A percentile compares a stretch with the other conserved stretches of the same genome.
phyloP scores from a whole-genome alignment of 108 stramenopile species.

The Skeletonema tropicum region DNA sequence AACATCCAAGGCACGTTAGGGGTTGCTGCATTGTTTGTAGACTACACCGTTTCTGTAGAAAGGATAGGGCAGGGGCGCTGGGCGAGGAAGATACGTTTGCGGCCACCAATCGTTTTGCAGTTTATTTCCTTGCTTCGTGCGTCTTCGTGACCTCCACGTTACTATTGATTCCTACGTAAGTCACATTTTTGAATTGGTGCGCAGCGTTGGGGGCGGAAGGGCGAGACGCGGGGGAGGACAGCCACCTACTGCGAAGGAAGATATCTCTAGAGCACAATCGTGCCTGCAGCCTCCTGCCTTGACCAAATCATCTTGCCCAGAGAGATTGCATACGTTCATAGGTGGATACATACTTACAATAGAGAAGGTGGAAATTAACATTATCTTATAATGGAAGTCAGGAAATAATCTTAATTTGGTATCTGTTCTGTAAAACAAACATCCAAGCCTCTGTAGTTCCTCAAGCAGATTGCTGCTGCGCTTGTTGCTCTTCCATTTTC shows the following conservation, averaged over 20 bases:
- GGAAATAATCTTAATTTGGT: not conserved
- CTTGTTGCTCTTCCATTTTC: slow-evolving; percentile 35
- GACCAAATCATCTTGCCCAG: too few relatives aligned
- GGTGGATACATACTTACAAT: too few relatives aligned
- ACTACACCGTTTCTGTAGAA: not conserved
- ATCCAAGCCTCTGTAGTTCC: not conserved
- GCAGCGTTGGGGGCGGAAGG: not conserved
- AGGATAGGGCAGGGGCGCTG: not conserved
- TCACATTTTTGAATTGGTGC: not conserved
- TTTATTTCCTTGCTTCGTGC: not conserved
- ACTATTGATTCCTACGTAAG: too few relatives aligned
- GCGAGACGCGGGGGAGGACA: not conserved
- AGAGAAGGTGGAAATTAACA: too few relatives aligned
- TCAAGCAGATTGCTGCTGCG: slow-evolving; percentile 9
- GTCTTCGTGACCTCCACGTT: not conserved
- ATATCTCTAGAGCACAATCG: too few relatives aligned
- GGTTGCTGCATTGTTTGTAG: slow-evolving; percentile 7
- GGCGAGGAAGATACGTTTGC: not conserved
- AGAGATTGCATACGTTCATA: too few relatives aligned
- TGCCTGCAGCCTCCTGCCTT: too few relatives aligned
- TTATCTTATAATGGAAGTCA: not conserved
- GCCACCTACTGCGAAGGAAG: too few relatives aligned
- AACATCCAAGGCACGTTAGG: slow-evolving; percentile 11
- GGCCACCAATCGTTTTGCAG: not conserved
- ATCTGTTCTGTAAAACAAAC: not conserved